Evolutionary conservation across 305 asterid genomes (phyloP), one percentile per base, ranked within the genome.

Genomic region (Fraxinus dipetala): DNA sequence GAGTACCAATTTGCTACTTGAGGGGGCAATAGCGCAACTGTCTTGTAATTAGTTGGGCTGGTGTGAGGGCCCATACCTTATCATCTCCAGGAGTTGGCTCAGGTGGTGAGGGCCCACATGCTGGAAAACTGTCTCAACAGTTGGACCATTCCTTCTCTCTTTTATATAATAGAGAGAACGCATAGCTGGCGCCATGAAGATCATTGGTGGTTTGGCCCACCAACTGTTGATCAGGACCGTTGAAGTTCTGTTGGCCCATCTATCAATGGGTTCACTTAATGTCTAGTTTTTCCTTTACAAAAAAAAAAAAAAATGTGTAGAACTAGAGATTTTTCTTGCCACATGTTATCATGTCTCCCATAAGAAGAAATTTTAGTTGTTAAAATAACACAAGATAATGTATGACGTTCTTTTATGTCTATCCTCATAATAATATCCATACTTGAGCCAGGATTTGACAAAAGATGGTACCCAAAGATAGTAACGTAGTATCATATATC

Each of bases 131-230:
- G 84, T 82, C 87, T 84, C 72, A 86, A 70, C 14, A 31, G 76
- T 70, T 70, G 76, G 76, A 32, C 36, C 76, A 16, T 85, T 87
- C 88, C 63, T 14, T 5, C 76, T 70, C 76, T 16, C 45, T 32
- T 31, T 31, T 13, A 30, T 59, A 72, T 80, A 79, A 77, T 80
- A 51, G 28, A 61, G 59, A 35, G 59, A 74, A 75, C 45, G 69
- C 81, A 82, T 81, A 87, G 94, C 93, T 90, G 97, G 94, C 94
- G 89, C 91, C 87, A 83, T 85, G 88, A 90, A 87, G 91, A 91
- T 94, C 96, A 83, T 86, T 88, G 97, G 91, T 88, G 95, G 91
- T 92, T 89, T 82, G 90, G 79, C 90, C 93, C 88, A 85, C 87
- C n/a, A 2, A 4, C 77, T 75, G 38, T 59, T 82, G 85, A 88